A percentile compares a stretch with the other conserved stretches of the same genome.
Evolutionary conservation across 441 rosid species (phyloP).

Genomic region (Melianthus villosus): DNA sequence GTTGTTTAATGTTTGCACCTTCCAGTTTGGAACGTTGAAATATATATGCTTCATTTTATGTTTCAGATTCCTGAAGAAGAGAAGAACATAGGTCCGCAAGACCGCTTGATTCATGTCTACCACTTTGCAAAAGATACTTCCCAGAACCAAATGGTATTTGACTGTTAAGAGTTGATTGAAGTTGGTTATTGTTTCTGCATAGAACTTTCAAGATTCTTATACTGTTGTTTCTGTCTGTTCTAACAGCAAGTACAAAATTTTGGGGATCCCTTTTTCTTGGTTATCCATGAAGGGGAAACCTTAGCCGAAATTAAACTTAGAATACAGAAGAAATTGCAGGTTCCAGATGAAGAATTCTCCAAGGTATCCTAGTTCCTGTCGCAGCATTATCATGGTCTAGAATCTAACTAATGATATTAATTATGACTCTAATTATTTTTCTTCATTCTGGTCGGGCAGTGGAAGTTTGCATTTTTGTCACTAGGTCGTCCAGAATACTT

Average conservation of each 20-base stretch:
- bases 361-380: conserved; percentile 31
- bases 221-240: conserved; percentile 7
- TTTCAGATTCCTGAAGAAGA: conserved; percentile 87
- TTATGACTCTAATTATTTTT: background rate
- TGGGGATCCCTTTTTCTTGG: conserved; percentile 95
- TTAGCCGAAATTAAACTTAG: conserved; percentile 61
- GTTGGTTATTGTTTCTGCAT: conserved; percentile 2
- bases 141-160: conserved; percentile 63
- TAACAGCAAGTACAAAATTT: conserved; percentile 80
- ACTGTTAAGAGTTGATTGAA: background rate
- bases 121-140: conserved; percentile 72
- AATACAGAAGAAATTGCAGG: conserved; percentile 73
- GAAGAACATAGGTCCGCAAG: conserved; percentile 66
- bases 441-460: conserved; percentile 24
- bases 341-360: conserved; percentile 77
- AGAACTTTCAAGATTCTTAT: background rate
- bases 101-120: conserved; percentile 84
- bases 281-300: conserved; percentile 81
- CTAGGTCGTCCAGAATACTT: conserved; percentile 83
- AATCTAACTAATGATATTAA: background rate
- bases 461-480: conserved; percentile 81
- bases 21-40: background rate
- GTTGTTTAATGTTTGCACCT: background rate
- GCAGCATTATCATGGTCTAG: background rate
- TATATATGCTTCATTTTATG: conserved; percentile 8